Evolutionary conservation across 345 rosid species (phyloP), one percentile per base, ranked within the genome.

Genomic region (Ceriops decandra): DNA sequence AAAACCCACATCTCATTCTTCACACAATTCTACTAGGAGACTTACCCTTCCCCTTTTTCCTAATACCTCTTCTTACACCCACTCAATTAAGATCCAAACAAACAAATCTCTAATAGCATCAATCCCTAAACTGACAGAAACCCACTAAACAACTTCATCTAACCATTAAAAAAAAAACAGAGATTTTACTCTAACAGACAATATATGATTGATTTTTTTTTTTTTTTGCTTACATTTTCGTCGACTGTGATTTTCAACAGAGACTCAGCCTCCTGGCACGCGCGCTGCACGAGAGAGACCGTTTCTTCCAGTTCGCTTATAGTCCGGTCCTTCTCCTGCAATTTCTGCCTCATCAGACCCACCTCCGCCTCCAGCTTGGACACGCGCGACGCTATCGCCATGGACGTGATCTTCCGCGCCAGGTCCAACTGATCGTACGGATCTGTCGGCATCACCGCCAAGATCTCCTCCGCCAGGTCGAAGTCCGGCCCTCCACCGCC

Each of bases 341-440:
- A 71, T 71, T 70, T 82, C 63, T 86, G 85, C 60, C 73, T 77
- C 82, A 87, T 77, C 64, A 70, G 80, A 35, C 81, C 83, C 33
- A 71, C 77, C 68, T 91, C 95, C 24, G 86, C 79, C 81, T 91
- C 97, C 68, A 93, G 87, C 57, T 72, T 84, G 51, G 97, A 88
- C 60, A 93, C 95, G 65, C 99, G 88, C 10, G 97, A 89, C 54
- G 97, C 92, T 47, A 93, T 89, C 5, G 99, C 99, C 91, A 91
- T 83, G 67, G 99, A 89, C 15, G 97, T 93, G 74, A 91, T 93
- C 87, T 89, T 91, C 67, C 97, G 88, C 10, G 99, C 97, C 74
- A 93, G 91, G 85, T 93, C 97, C 78, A 93, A 85, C 78, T 91
- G 95, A 28, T 93, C 97, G 77, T 86, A 91, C 13, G 97, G 95